Base-by-base conservation (phyloP, 1,284 basidiomycete genomes). In the Trametes hirsuta region DNA sequence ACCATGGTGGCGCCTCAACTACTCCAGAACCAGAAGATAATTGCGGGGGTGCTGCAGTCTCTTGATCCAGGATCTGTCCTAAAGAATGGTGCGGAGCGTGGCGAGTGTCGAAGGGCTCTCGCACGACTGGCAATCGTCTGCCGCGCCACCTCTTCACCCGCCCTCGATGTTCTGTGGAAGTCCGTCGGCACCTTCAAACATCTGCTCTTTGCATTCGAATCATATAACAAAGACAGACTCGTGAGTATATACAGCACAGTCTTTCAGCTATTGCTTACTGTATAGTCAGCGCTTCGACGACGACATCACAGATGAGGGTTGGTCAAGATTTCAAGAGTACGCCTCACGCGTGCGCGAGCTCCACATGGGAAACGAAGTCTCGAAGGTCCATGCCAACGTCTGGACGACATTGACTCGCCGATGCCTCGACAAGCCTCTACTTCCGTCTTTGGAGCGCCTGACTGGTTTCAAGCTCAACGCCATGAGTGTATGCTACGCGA, bases 81-180 rank as follows among this genome's bases (percentile, higher is more conserved):
- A 30, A 8, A 30, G 30, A 14, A 11, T 12, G 44, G 18, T 9
- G 24, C 36, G 18, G 24, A 36, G 18, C 54, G 54, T n/a, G 40
- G 34, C 9, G 47, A 56, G 15, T 21, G 34, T 3, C 56, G 52
- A 35, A n/a, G 22, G 4, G 44, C 57, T 6, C 49, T 63, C 25
- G 57, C 50, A 3, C 39, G 37, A n/a, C 22, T 55, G 6, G 61
- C 61, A 6, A 44, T 22, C 21, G 61, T 63, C 2, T 59, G 57
- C 25, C 61, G 54, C 21, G 46, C 50, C 6, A 34, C 53, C 6
- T 55, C 53, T 6, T 24, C 15, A 5, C 34, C 45, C 9, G 61
- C 61, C 1, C 53, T 63, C 10, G 57, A 56, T n/a, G 53, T 42
- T 2, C 61, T 63, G 11, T 63, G 57, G 57, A 36, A 42, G 5